phyloP scores from a whole-genome alignment of 169 alveolate species.

The Plasmodium chabaudi region DNA sequence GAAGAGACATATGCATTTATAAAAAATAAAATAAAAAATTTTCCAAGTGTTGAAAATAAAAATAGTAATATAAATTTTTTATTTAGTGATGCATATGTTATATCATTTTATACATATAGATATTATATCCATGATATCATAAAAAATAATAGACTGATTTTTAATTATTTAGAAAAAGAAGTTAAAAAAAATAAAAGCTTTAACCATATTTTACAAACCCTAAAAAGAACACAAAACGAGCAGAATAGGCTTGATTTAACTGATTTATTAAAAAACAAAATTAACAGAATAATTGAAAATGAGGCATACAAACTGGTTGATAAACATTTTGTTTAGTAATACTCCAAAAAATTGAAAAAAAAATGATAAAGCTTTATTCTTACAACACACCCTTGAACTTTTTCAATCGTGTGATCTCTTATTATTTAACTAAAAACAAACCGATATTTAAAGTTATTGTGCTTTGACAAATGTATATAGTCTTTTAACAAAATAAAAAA shows the following conservation, averaged over 20 bases:
- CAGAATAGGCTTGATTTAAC: constrained; percentile 16
- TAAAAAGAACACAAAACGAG: constrained; percentile 37
- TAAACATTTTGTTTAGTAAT: constrained; percentile 4
- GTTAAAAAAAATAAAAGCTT: constrained; percentile 62
- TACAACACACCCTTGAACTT: too few species aligned
- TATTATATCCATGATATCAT: constrained; percentile 70
- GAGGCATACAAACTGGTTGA: constrained; percentile 62
- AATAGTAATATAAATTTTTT: constrained; percentile 31
- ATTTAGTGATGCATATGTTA: constrained; percentile 70
- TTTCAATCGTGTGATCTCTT: too few species aligned
- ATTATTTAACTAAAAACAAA: too few species aligned
- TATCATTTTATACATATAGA: constrained; percentile 62
- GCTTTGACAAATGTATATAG: too few species aligned
- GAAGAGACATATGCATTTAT: constrained; percentile 67
- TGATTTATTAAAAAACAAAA: constrained; percentile 37
- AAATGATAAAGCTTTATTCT: not conserved
- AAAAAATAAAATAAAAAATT: constrained; percentile 55
- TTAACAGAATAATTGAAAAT: constrained; percentile 33
- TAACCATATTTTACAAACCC: constrained; percentile 32
- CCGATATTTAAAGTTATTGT: too few species aligned
- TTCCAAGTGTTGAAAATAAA: constrained; percentile 44
- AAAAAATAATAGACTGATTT: constrained; percentile 50
- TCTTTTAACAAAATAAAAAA: too few species aligned
- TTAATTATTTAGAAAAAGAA: constrained; percentile 43
- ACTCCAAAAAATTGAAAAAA: not conserved